Evolutionary conservation across 2,329 filamentous ascomycete genomes (phyloP), one percentile per base, ranked within the genome.

Genomic region (Colletotrichum sp.): DNA sequence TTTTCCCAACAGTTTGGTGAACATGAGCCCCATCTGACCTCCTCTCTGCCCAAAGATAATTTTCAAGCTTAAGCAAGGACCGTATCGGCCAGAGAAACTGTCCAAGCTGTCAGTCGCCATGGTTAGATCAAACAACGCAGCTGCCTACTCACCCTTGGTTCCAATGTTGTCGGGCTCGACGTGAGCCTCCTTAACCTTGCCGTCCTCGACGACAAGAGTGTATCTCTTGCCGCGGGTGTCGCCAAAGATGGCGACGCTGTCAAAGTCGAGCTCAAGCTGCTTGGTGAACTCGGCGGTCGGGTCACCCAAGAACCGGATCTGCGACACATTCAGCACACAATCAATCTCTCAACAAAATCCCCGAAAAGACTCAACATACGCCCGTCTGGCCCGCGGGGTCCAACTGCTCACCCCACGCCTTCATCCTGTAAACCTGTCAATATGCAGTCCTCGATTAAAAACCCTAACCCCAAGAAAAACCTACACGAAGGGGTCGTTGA

Each of bases 401-500:
- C 59, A 98, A 90, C 77, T 91, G 89, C 78, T 94, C 91, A 63
- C 88, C 93, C 96, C 96, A 98, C 7, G 96, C 96, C 86, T 98
- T 98, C 91, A 96, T 98, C 62, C 95, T 97, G 62, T 60, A n/a
- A 75, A 34, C 10, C 16, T 18, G 44, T 73, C 52, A 76, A 36
- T 60, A 57, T 62, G 36, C 80, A 16, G 79, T 69, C 39, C 66
- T 49, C 68, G 68, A 21, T 36, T 67, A 30, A 7, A 26, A n/a
- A 10, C 44, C n/a, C n/a, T 2, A 32, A 30, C 52, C 13, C 5
- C 26, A 5, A 12, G 7, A 15, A 16, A 34, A 87, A 87, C 94
- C 86, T 89, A 98, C 95, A 98, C 96, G 84, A 98, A 98, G 24
- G 96, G 92, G 84, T 99, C 96, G 84, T 99, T 99, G 83, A 98